These are phyloP conservation scores for Flaveria floridana DNA, from an alignment of 140 eudicot genomes.

Conservation along the genomic window DNA sequence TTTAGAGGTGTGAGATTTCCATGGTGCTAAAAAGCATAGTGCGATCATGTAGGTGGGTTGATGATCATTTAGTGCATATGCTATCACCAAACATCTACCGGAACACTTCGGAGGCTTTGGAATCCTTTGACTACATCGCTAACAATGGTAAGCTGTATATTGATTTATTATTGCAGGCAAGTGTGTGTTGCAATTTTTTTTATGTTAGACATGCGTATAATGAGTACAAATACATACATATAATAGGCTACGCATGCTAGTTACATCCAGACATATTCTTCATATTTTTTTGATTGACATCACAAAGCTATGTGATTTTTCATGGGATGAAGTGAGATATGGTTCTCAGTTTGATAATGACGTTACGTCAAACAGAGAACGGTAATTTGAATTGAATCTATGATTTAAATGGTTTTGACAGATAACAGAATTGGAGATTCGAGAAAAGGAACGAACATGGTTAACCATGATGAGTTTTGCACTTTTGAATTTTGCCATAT, in stretches of 20 bases:
- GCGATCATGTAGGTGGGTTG: constrained; percentile 80
- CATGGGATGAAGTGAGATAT: background rate
- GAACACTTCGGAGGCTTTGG: constrained; percentile 74
- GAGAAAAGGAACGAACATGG: background rate
- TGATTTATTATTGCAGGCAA: background rate
- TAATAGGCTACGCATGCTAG: background rate
- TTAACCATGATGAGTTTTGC: background rate
- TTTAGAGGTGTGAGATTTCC: background rate
- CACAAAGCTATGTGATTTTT: background rate
- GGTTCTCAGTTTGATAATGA: background rate
- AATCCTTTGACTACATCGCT: constrained; percentile 83
- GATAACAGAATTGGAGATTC: background rate
- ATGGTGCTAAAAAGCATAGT: constrained; percentile 17
- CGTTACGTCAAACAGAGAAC: too few species aligned
- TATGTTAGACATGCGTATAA: background rate
- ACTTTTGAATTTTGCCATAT: too few species aligned
- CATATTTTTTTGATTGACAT: background rate
- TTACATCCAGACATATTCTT: constrained; percentile 5
- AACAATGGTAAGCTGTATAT: constrained; percentile 58
- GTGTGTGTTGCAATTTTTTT: too few species aligned
- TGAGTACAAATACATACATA: constrained; percentile 14
- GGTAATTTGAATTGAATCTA: background rate
- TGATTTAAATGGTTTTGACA: background rate
- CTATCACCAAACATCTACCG: constrained; percentile 92
- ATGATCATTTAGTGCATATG: constrained; percentile 84